Evolutionary conservation across 2,329 filamentous ascomycete genomes (phyloP).

Genomic region (Sporothrix curviconia): DNA sequence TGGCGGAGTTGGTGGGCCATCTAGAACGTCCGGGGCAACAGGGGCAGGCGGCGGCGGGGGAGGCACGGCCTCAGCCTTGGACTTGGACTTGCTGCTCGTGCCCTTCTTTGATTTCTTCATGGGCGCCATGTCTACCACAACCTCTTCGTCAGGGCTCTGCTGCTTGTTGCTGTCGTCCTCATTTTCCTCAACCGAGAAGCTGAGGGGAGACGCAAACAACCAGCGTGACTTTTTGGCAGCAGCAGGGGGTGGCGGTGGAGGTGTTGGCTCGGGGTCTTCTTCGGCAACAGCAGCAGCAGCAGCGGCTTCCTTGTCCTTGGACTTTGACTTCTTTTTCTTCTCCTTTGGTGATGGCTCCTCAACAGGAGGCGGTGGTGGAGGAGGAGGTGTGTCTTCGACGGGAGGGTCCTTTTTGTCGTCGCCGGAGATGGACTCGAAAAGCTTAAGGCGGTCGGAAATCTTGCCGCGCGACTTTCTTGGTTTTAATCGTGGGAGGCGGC

Average conservation of each 20-base stretch:
- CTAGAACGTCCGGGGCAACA: slow-evolving; percentile 40
- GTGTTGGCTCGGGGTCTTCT: not conserved
- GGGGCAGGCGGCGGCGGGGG: slow-evolving; percentile 34
- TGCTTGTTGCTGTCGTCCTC: slow-evolving; percentile 14
- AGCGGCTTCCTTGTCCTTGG: slow-evolving; percentile 28
- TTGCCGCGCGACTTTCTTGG: slow-evolving; percentile 46
- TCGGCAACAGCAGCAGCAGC: slow-evolving; percentile 22
- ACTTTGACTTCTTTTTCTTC: slow-evolving; percentile 19
- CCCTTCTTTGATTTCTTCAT: slow-evolving; percentile 36
- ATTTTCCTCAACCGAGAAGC: slow-evolving; percentile 18
- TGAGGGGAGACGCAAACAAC: slow-evolving; percentile 20
- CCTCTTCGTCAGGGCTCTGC: slow-evolving; percentile 33
- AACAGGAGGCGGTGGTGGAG: slow-evolving; percentile 35
- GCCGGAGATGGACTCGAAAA: slow-evolving; percentile 45
- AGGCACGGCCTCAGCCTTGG: slow-evolving; percentile 26
- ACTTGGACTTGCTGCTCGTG: slow-evolving; percentile 32
- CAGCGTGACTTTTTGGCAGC: slow-evolving; percentile 13
- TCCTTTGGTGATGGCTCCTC: slow-evolving; percentile 32
- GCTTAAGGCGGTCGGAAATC: slow-evolving; percentile 51
- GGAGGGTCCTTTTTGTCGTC: slow-evolving; percentile 27
- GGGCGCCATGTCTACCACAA: slow-evolving; percentile 45
- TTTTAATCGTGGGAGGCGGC: slow-evolving; percentile 1
- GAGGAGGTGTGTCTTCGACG: slow-evolving; percentile 12
- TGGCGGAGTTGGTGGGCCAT: slow-evolving; percentile 43
- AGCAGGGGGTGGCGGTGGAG: slow-evolving; percentile 4